Evolutionary conservation across 2,329 filamentous ascomycete genomes (phyloP).

Genomic region (Xylaria sp.): DNA sequence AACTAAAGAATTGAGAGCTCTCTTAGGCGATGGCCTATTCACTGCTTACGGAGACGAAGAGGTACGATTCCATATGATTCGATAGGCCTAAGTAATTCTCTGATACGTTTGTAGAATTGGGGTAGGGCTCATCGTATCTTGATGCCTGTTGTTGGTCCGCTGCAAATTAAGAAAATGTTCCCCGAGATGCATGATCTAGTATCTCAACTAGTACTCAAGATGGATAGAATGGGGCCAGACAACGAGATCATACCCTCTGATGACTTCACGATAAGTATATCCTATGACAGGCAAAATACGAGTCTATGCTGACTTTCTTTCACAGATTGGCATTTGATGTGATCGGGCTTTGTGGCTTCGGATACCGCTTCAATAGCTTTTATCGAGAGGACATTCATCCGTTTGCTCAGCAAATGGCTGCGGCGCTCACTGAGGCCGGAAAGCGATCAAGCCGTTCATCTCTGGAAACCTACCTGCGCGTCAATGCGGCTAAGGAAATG

Average conservation of each 20-base stretch:
- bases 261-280: constrained; percentile 34
- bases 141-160: constrained; percentile 34
- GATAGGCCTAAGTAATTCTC: background rate
- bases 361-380: constrained; percentile 36
- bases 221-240: constrained; percentile 30
- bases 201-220: constrained; percentile 32
- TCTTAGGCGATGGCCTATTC: constrained; percentile 36
- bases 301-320: constrained; percentile 7
- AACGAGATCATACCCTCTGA: constrained; percentile 29
- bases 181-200: constrained; percentile 32
- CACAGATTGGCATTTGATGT: constrained; percentile 34
- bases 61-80: constrained; percentile 1
- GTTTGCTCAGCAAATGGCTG: constrained; percentile 28
- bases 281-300: background rate
- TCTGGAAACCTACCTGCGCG: constrained; percentile 22
- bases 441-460: constrained; percentile 30
- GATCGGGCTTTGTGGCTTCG: constrained; percentile 31
- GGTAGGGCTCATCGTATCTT: constrained; percentile 31
- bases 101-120: constrained; percentile 31
- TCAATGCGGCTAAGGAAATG: constrained; percentile 26
- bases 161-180: constrained; percentile 34
- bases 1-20: constrained; percentile 25
- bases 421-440: constrained; percentile 27
- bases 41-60: constrained; percentile 26
- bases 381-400: constrained; percentile 34